Percentiles rank a stretch among this genome's conserved stretches.
These are phyloP conservation scores for Mortierella claussenii DNA, from an alignment of 192 early-diverging fungal species.

Conservation along the genomic window DNA sequence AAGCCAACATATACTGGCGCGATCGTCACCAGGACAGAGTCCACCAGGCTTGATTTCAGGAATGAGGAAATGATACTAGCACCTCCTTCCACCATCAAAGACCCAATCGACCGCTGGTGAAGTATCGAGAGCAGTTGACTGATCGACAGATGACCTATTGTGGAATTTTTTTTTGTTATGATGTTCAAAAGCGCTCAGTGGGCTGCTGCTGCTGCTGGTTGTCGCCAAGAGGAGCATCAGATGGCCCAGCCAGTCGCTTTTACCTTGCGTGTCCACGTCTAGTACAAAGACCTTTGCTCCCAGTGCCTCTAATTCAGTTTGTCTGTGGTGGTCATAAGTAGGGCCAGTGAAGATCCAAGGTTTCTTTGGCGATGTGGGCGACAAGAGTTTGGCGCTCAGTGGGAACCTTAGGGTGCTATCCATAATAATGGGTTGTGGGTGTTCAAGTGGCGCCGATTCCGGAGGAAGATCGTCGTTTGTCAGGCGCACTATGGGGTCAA, in stretches of 20 bases:
- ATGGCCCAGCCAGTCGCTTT: no score
- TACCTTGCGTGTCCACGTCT: constrained; percentile 41
- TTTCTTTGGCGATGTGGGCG: constrained; percentile 44
- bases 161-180: neutral
- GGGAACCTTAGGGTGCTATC: constrained; percentile 79
- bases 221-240: constrained; percentile 1
- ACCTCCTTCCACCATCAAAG: constrained; percentile 93
- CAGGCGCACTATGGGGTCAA: constrained; percentile 26
- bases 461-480: constrained; percentile 16
- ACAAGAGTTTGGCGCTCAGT: constrained; percentile 62
- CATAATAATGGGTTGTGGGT: constrained; percentile 84
- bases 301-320: constrained; percentile 57
- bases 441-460: constrained; percentile 22
- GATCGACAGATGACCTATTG: constrained; percentile 38
- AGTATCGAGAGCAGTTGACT: constrained; percentile 24
- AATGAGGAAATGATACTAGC: constrained; percentile 77
- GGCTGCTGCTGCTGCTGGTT: no score
- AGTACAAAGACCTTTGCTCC: constrained; percentile 69
- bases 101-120: constrained; percentile 43
- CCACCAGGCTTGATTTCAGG: constrained; percentile 54
- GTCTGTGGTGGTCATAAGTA: constrained; percentile 31
- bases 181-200: no score
- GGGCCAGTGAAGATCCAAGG: constrained; percentile 69
- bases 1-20: constrained; percentile 76
- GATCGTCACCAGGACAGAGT: constrained; percentile 74